Conservation (phyloP, 2,329 filamentous ascomycete genomes). For the Trichoderma gracile region DNA sequence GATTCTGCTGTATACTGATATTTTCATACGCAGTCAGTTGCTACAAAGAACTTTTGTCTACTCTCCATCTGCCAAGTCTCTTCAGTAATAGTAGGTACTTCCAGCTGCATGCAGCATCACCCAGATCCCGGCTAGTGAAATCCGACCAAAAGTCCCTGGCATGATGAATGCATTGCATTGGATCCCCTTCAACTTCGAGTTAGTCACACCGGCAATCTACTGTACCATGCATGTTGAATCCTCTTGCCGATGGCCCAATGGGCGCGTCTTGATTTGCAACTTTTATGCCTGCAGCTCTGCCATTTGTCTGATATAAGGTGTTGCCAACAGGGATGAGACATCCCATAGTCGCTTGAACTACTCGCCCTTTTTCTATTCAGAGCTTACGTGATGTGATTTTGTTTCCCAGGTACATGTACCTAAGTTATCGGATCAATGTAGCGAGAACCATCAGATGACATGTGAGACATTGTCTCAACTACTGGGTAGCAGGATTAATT, state of each 20-base stretch:
- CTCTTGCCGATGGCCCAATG: conserved; percentile 1
- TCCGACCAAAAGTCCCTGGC: conserved; percentile 10
- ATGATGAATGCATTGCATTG: not conserved
- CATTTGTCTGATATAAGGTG: not conserved
- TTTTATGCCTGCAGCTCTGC: not conserved
- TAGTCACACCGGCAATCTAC: conserved; percentile 17
- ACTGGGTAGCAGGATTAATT: no score
- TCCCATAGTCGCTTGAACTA: not conserved
- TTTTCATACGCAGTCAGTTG: not conserved
- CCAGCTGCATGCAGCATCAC: conserved; percentile 11
- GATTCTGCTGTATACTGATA: no score
- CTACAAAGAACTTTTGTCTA: not conserved
- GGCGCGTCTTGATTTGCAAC: not conserved
- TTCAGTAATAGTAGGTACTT: no score
- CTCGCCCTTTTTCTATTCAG: not conserved
- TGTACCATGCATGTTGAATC: not conserved
- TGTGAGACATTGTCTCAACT: not conserved
- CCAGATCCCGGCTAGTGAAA: conserved; percentile 10
- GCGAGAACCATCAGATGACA: not conserved
- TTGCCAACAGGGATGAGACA: not conserved
- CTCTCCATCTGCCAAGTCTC: not conserved
- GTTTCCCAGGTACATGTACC: no score
- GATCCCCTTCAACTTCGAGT: not conserved
- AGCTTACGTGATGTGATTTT: no score
- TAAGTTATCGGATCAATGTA: not conserved